Base-by-base conservation (phyloP, 2,329 filamentous ascomycete species). In the Aspergillus nomiae region DNA sequence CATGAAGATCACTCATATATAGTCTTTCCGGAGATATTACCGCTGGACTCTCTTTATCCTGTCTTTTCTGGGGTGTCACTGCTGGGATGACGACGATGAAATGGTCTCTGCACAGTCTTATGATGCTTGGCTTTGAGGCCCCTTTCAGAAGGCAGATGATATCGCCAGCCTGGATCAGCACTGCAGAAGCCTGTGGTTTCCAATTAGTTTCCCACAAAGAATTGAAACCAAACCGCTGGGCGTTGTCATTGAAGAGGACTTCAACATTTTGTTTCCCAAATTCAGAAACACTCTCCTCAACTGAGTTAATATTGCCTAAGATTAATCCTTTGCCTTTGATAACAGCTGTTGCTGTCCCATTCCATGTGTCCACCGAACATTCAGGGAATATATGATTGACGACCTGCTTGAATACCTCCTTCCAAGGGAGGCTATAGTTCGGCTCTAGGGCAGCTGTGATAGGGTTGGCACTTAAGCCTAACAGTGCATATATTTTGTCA, bases 271-370 rank as follows among this genome's bases (percentile, higher is more conserved):
- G 50, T 11, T 53, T 19, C 19, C 50, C 50, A 53, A 11, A 24
- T 14, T 24, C 3, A 34, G 50, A 34, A 14, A 8, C 1, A 2
- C 21, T 12, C 43, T 46, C 12, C 19, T 46, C 14, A 14, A 48
- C 41, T 11, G 28, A 46, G 19, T 21, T 2, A 3, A 58, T 4
- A 32, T 36, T 10, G 3, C 56, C 56, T 36, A 58, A 4, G 4
- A 58, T 58, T 26, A 41, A 24, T 10, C 26, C 56, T 32, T 34
- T 28, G 12, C 56, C n/a, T 58, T 36, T 48, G 19, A 58, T 48
- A 10, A 58, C 24, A 48, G 14, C 41, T 14, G 19, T 32, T 11
- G 28, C 24, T 12, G n/a, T 9, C 4, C 24, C 56, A 12, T 1
- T 10, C 28, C 28, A 48, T 32, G 41, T 9, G 19, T 58, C 24